phyloP scores from a whole-genome alignment of 73 alveolate genomes.

The Paramecium primaurelia region DNA sequence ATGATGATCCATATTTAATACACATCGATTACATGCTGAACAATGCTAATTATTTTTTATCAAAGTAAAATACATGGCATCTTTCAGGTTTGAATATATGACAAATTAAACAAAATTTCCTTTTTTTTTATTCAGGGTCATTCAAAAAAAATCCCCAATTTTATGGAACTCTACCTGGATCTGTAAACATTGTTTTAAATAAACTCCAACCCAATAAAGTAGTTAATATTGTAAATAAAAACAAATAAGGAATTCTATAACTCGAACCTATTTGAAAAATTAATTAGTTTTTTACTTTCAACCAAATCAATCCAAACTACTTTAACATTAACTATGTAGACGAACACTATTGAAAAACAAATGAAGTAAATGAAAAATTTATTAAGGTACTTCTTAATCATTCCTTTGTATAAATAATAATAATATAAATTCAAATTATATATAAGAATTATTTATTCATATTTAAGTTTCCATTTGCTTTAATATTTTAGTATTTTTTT shows the following conservation, averaged over 20 bases:
- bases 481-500: background rate
- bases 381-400: slow-evolving; percentile 40
- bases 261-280: background rate
- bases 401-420: background rate
- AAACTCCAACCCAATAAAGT: slow-evolving; percentile 87
- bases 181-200: slow-evolving; percentile 86
- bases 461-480: background rate
- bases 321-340: background rate
- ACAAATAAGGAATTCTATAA: background rate
- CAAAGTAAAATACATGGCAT: slow-evolving; percentile 67
- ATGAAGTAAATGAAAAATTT: slow-evolving; percentile 23
- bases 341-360: background rate
- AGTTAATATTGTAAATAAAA: background rate
- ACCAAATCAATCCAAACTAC: slow-evolving; percentile 31
- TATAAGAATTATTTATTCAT: background rate
- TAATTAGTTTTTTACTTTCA: background rate
- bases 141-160: slow-evolving; percentile 95
- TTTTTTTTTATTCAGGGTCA: slow-evolving; percentile 84
- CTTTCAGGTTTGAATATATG: slow-evolving; percentile 95
- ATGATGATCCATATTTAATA: slow-evolving; percentile 97
- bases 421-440: background rate
- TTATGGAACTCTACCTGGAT: slow-evolving; percentile 97
- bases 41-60: slow-evolving; percentile 70
- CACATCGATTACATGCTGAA: slow-evolving; percentile 96
- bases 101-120: slow-evolving; percentile 93